These are phyloP conservation scores for Kregervanrija pseudodelftensis DNA, from an alignment of 805 yeast genomes.

Conservation along the genomic window DNA sequence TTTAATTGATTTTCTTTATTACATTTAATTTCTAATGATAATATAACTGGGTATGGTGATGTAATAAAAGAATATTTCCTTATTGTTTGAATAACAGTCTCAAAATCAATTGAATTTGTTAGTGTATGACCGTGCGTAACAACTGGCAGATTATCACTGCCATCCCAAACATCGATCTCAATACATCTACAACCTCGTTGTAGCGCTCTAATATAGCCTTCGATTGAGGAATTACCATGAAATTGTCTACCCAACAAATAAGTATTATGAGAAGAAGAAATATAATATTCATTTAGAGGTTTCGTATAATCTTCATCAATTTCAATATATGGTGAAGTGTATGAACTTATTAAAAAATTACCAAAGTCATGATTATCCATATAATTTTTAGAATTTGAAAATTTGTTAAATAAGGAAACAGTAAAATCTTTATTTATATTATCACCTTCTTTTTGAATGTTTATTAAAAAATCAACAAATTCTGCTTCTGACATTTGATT, in stretches of 20 bases:
- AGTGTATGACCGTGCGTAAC: slow-evolving; percentile 88
- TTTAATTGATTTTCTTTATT: slow-evolving; percentile 56
- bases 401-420: slow-evolving; percentile 32
- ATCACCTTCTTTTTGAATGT: slow-evolving; percentile 41
- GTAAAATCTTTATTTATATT: slow-evolving; percentile 13
- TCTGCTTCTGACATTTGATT: slow-evolving; percentile 21
- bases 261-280: slow-evolving; percentile 93
- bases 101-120: slow-evolving; percentile 64
- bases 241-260: slow-evolving; percentile 83
- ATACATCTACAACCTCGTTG: slow-evolving; percentile 91
- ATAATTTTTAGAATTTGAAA: slow-evolving; percentile 18
- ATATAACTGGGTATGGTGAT: slow-evolving; percentile 75
- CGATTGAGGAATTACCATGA: slow-evolving; percentile 81
- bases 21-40: slow-evolving; percentile 85
- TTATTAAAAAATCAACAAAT: slow-evolving; percentile 38
- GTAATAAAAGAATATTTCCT: slow-evolving; percentile 84
- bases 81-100: slow-evolving; percentile 64
- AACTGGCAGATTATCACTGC: slow-evolving; percentile 53
- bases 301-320: slow-evolving; percentile 36
- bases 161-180: slow-evolving; percentile 97
- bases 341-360: slow-evolving; percentile 28
- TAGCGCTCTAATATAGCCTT: slow-evolving; percentile 78
- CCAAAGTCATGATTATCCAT: slow-evolving; percentile 23
- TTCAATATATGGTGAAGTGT: slow-evolving; percentile 17
- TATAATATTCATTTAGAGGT: slow-evolving; percentile 80